Conservation (phyloP, 148 eudicot genomes). For the Cornus kousa region DNA sequence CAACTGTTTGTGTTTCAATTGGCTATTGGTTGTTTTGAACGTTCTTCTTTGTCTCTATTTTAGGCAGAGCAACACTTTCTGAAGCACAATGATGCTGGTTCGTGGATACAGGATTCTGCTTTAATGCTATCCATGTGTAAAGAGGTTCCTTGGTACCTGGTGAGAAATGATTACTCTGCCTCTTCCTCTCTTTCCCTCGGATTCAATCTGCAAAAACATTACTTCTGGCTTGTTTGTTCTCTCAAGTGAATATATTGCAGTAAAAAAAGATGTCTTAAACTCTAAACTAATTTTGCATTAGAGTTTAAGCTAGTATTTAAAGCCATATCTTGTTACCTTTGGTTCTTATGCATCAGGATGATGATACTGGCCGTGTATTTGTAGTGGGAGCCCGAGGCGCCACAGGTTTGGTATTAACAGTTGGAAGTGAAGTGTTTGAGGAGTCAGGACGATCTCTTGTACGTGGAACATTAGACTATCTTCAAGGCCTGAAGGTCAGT, state of each 20-base stretch:
- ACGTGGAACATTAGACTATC: constrained; percentile 82
- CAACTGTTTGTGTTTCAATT: neutral
- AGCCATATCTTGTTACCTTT: neutral
- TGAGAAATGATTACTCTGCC: constrained; percentile 32
- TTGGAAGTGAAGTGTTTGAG: constrained; percentile 95
- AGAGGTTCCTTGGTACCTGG: constrained; percentile 98
- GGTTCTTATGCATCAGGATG: constrained; percentile 57
- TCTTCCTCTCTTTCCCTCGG: neutral
- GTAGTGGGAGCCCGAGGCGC: constrained; percentile 93
- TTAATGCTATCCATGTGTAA: constrained; percentile 79
- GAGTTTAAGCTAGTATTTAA: neutral
- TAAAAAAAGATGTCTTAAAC: neutral
- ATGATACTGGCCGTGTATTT: constrained; percentile 79
- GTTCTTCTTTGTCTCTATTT: neutral
- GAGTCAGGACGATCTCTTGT: constrained; percentile 90
- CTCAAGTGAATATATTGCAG: neutral
- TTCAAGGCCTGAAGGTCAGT: constrained; percentile 89
- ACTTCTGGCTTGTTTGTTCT: neutral
- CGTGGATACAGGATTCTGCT: constrained; percentile 98
- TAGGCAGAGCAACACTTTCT: constrained; percentile 96
- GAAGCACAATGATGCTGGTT: constrained; percentile 97
- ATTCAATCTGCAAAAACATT: neutral
- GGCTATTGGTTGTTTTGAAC: neutral
- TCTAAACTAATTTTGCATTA: neutral
- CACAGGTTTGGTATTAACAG: constrained; percentile 73